Evolutionary conservation across 2,329 filamentous ascomycete genomes (phyloP).

Genomic region (Teratosphaeria destructans): DNA sequence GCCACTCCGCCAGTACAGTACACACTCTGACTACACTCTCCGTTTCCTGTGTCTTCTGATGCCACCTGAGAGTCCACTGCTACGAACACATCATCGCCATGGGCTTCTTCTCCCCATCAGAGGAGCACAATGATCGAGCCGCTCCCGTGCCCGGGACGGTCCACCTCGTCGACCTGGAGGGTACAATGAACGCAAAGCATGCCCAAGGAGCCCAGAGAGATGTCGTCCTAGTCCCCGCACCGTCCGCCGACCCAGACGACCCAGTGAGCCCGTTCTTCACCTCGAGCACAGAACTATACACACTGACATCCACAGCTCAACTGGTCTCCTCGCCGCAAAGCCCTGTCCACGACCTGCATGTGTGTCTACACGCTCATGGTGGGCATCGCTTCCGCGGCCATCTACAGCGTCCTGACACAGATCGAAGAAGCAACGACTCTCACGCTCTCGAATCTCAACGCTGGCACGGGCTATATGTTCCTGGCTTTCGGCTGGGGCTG

Average conservation of each 20-base stretch:
- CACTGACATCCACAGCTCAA: constrained; percentile 9
- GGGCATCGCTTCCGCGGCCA: constrained; percentile 39
- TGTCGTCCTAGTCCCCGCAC: constrained; percentile 33
- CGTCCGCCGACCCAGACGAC: constrained; percentile 32
- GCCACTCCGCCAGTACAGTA: background rate
- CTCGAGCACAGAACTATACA: background rate
- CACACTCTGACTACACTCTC: no score
- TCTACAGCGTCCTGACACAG: constrained; percentile 41
- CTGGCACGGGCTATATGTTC: constrained; percentile 32
- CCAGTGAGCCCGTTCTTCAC: constrained; percentile 6
- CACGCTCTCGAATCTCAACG: constrained; percentile 35
- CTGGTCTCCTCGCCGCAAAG: constrained; percentile 30
- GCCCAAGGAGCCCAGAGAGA: constrained; percentile 27
- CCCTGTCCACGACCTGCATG: constrained; percentile 30
- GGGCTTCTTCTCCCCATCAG: background rate
- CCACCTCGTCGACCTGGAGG: constrained; percentile 32
- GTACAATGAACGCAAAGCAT: constrained; percentile 28
- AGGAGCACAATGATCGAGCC: background rate
- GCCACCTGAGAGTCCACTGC: background rate
- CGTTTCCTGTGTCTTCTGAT: no score
- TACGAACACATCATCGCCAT: background rate
- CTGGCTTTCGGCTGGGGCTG: constrained; percentile 13
- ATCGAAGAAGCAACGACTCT: constrained; percentile 39
- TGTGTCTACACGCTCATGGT: constrained; percentile 40
- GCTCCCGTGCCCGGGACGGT: constrained; percentile 29